Base-by-base conservation (phyloP, 2,329 filamentous ascomycete species). In the Hypocreales sp. region DNA sequence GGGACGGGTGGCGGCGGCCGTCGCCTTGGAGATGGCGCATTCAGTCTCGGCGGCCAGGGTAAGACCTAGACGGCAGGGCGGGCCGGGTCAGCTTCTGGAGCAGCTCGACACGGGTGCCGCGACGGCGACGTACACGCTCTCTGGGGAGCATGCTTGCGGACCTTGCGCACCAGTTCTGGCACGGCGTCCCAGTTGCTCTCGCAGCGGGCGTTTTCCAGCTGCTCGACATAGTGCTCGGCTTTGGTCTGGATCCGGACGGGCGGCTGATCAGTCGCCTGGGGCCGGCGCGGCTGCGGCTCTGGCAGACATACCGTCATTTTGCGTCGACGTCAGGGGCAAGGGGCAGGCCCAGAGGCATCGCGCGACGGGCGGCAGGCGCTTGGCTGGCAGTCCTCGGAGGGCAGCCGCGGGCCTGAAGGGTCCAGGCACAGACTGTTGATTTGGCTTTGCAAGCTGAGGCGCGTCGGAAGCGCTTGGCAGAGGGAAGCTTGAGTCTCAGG, bases 111-210 rank as follows among this genome's bases (percentile, higher is more conserved):
- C n/a, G n/a, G n/a, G n/a, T n/a, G n/a, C n/a, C 7, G 7, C 16
- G 10, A 9, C 11, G 8, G 13, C 8, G 36, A 47, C 71, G 42
- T 76, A 94, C 87, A 93, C 55, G 71, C 70, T 51, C 81, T 72
- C 34, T 80, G 71, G 22, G 84, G 78, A 41, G 84, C 81, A 66
- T 98, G 87, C 55, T 98, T 95, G 46, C 79, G 79, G 45, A 95
- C 69, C 56, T 98, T 98, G 50, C 87, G 74, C 43, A 90, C 76
- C 36, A 92, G 67, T 57, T 95, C 87, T 15, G 82, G 81, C 17
- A 95, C 68, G 17, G 80, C 72, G 39, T 73, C 64, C 90, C 90
- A 98, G 50, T 75, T 76, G 28, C 79, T 84, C 44, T 87, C 75
- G 53, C 83, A 92, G 45, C 90, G 79, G 38, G 83, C 84, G 40